A percentile compares a stretch with the other conserved stretches of the same genome.
These are phyloP conservation scores for Saccharomyces kudriavzevii DNA, from an alignment of 805 yeast species.

Conservation along the genomic window DNA sequence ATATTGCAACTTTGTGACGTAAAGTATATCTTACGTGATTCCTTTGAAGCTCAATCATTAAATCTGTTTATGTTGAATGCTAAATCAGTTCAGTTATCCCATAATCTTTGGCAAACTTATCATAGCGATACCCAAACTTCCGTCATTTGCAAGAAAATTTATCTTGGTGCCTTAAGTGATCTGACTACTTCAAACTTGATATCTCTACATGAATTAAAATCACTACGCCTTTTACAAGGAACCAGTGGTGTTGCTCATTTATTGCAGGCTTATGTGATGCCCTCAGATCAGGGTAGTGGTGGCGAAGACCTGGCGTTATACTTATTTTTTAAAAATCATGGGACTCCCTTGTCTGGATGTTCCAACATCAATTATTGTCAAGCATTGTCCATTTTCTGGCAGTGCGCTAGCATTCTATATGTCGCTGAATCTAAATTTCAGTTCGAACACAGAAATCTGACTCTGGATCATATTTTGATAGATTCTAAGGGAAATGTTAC, in stretches of 20 bases:
- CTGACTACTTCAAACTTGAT: slow-evolving; percentile 14
- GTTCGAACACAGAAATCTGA: slow-evolving; percentile 68
- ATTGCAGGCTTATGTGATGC: slow-evolving; percentile 19
- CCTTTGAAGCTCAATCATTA: neutral
- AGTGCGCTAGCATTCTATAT: slow-evolving; percentile 40
- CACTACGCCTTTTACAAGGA: slow-evolving; percentile 17
- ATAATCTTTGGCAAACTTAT: slow-evolving; percentile 17
- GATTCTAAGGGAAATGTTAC: slow-evolving; percentile 36
- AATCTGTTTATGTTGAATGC: slow-evolving; percentile 8
- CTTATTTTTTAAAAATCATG: slow-evolving; percentile 24
- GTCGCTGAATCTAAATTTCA: slow-evolving; percentile 43
- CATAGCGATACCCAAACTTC: slow-evolving; percentile 5
- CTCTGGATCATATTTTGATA: slow-evolving; percentile 55
- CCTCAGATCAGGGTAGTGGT: slow-evolving; percentile 4
- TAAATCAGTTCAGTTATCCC: slow-evolving; percentile 9
- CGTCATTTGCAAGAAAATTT: slow-evolving; percentile 18
- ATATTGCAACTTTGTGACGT: slow-evolving; percentile 21
- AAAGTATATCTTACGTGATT: slow-evolving; percentile 10
- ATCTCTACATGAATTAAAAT: slow-evolving; percentile 23
- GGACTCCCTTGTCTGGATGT: slow-evolving; percentile 15
- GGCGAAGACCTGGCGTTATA: slow-evolving; percentile 10
- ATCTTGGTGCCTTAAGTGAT: slow-evolving; percentile 11
- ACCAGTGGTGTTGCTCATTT: slow-evolving; percentile 27
- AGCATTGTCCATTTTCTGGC: slow-evolving; percentile 42
- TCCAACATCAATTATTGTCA: slow-evolving; percentile 18